Percentiles rank a stretch among this genome's conserved stretches.
phyloP scores from a whole-genome alignment of 192 early-diverging fungal species.

The Coemansia sp. region DNA sequence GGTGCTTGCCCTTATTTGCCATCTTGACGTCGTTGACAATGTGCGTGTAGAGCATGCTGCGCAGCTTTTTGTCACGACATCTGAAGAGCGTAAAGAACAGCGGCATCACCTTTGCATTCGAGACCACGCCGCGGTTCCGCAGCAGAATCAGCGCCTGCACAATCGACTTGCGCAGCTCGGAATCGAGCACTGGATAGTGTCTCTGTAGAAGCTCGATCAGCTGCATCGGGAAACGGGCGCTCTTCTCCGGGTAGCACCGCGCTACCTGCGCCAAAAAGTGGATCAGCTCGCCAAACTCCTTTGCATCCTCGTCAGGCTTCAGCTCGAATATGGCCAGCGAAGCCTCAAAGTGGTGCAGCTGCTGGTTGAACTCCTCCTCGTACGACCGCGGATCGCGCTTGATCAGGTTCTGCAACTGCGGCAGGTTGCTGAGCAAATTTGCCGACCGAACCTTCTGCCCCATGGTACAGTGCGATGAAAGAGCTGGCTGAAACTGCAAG shows the following conservation, averaged over 20 bases:
- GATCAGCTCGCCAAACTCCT: conserved; percentile 83
- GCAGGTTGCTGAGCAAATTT: conserved; percentile 65
- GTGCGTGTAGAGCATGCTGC: conserved; percentile 83
- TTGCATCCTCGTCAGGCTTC: conserved; percentile 76
- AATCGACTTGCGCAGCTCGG: conserved; percentile 78
- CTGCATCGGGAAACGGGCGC: conserved; percentile 73
- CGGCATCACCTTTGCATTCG: conserved; percentile 66
- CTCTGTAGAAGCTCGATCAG: conserved; percentile 78
- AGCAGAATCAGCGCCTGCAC: conserved; percentile 88
- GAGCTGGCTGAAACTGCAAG: too few relatives aligned
- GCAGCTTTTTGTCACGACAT: conserved; percentile 86
- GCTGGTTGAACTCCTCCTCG: conserved; percentile 89
- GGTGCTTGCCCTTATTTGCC: conserved; percentile 79
- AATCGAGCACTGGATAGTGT: conserved; percentile 75
- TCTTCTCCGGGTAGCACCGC: conserved; percentile 82
- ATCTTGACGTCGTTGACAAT: conserved; percentile 95
- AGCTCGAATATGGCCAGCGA: conserved; percentile 81
- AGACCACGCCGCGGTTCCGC: conserved; percentile 77
- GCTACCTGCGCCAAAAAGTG: conserved; percentile 87
- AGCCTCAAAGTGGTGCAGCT: conserved; percentile 88
- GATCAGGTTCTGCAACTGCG: conserved; percentile 98
- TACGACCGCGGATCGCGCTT: conserved; percentile 93
- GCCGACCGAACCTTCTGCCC: conserved; percentile 34
- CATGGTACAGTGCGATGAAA: too few relatives aligned
- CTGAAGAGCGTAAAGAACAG: conserved; percentile 97